Base-by-base conservation (phyloP, 306 rosid genomes). In the Inga oerstediana region DNA sequence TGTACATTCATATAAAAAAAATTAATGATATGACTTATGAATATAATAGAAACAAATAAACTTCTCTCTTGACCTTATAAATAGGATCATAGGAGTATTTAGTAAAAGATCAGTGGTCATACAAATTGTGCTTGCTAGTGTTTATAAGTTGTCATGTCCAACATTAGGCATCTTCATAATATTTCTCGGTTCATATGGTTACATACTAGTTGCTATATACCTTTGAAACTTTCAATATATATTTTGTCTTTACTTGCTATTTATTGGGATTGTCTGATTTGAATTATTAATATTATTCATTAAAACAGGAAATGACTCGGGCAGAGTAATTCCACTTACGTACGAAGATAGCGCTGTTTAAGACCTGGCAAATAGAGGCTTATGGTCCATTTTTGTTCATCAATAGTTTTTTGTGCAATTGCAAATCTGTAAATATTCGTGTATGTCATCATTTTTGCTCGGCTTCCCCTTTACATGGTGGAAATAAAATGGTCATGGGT, bases 371-470 rank as follows among this genome's bases (percentile, higher is more conserved):
- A 86, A 65, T 66, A 37, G 56, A 80, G 81, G 81, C 81, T 39
- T 74, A 62, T 80, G 82, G 70, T 56, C 80, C 72, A 86, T 70
- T 88, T 76, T 83, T 80, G 82, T 73, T 80, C 80, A 83, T 65
- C 80, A 9, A 7, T 45, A 45, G 74, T 59, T 84, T 76, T 82
- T 76, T 82, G 78, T 83, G 56, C 83, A 65, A 52, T 72, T 78
- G 87, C 88, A 84, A 71, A 75, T 77, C 10, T 93, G 97, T 94
- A 90, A 87, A 93, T 93, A 88, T 84, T 83, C 81, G 43, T 34
- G 77, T 70, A 80, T 20, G 73, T 45, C 54, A 44, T 80, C 81
- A 67, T 84, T 82, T 85, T 77, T 84, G 82, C 72, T 77, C 78
- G 49, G 74, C 84, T 48, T 51, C 51, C 32, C 54, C 54, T 71